These are phyloP conservation scores for Drosera capensis DNA, from an alignment of 148 eudicot genomes.

Conservation along the genomic window DNA sequence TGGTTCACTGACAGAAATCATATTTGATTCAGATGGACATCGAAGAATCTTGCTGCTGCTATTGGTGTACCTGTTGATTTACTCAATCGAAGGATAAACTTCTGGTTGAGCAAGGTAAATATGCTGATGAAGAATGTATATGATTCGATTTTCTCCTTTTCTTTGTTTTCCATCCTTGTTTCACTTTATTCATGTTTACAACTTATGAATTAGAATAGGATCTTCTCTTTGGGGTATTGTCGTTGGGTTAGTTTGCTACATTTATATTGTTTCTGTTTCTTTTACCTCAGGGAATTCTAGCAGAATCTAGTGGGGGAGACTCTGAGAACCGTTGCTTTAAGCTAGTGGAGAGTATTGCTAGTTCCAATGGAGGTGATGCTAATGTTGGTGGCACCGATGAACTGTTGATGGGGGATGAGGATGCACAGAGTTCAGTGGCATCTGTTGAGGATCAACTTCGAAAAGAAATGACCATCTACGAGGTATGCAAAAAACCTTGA, in stretches of 20 bases:
- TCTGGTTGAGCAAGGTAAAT: slow-evolving; percentile 93
- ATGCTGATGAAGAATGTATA: neutral
- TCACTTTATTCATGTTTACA: neutral
- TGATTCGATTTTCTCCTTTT: neutral
- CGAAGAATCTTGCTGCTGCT: slow-evolving; percentile 81
- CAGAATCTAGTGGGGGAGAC: slow-evolving; percentile 49
- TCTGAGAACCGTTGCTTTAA: slow-evolving; percentile 44
- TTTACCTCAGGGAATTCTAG: slow-evolving; percentile 50
- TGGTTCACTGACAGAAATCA: too few relatives aligned
- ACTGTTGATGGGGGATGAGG: slow-evolving; percentile 72
- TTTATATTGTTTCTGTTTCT: slow-evolving; percentile 5
- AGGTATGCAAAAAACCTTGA: too few relatives aligned
- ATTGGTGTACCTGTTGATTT: slow-evolving; percentile 76
- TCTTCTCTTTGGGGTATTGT: too few relatives aligned
- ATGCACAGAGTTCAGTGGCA: slow-evolving; percentile 73
- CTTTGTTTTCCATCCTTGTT: neutral
- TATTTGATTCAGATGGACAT: slow-evolving; percentile 59
- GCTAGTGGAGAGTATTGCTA: slow-evolving; percentile 46
- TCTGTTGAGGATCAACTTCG: slow-evolving; percentile 81
- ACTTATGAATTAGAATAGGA: too few relatives aligned
- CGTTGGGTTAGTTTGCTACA: neutral
- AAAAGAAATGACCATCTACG: slow-evolving; percentile 92
- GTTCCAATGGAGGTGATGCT: slow-evolving; percentile 29
- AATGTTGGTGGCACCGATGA: slow-evolving; percentile 49
- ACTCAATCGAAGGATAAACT: slow-evolving; percentile 62